Conservation (phyloP, 1,284 basidiomycete genomes). For the Crocinoboletus sp. region DNA sequence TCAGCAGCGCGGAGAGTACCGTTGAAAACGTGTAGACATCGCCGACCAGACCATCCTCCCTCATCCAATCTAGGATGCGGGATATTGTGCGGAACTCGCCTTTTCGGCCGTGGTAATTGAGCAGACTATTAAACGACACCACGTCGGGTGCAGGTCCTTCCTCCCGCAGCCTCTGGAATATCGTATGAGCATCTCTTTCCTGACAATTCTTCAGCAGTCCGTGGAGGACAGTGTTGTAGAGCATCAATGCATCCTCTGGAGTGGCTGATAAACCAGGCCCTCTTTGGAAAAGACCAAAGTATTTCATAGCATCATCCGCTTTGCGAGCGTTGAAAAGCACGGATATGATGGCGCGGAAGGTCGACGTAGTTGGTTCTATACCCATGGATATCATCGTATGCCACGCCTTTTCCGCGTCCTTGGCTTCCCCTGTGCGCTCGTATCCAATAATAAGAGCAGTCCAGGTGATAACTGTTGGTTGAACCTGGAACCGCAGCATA, state of each 20-base stretch:
- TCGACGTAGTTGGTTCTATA: conserved; percentile 48
- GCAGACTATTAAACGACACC: conserved; percentile 73
- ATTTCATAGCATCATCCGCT: conserved; percentile 43
- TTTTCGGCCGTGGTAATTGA: conserved; percentile 58
- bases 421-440: conserved; percentile 41
- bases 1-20: conserved; percentile 69
- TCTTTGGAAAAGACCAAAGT: conserved; percentile 38
- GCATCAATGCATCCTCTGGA: conserved; percentile 31
- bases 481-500: conserved; percentile 45
- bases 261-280: conserved; percentile 17
- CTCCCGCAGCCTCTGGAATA: conserved; percentile 48
- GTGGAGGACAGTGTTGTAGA: conserved; percentile 64
- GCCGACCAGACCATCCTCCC: conserved; percentile 48
- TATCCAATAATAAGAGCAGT: conserved; percentile 62
- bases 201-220: conserved; percentile 49
- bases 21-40: conserved; percentile 82
- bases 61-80: conserved; percentile 51
- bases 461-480: conserved; percentile 52
- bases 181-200: conserved; percentile 39
- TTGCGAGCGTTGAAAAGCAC: conserved; percentile 47
- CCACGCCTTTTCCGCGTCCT: conserved; percentile 54
- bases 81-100: conserved; percentile 59
- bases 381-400: conserved; percentile 49
- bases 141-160: conserved; percentile 61
- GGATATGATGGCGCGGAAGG: conserved; percentile 60